Conservation (phyloP, 2,329 filamentous ascomycete species). For the Xylariaceae sp. region DNA sequence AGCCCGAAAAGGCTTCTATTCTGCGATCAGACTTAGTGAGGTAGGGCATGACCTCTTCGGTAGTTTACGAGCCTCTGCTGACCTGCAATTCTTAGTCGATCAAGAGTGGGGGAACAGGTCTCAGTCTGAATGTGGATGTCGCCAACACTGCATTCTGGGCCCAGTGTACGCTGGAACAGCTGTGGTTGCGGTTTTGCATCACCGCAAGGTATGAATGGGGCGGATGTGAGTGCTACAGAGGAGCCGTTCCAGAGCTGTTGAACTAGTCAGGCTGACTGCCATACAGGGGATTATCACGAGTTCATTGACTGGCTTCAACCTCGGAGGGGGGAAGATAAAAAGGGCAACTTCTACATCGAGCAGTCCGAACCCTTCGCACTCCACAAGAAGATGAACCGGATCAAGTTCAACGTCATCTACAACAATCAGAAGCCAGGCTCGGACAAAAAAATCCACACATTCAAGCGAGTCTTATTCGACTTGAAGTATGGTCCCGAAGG, state of each 20-base stretch:
- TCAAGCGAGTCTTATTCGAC: conserved; percentile 44
- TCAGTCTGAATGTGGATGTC: conserved; percentile 84
- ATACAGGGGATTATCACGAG: too few species aligned
- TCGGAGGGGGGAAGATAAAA: too few species aligned
- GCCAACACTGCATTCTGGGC: conserved; percentile 87
- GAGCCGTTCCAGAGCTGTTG: too few species aligned
- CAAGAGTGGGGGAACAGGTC: conserved; percentile 42
- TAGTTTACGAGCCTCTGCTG: too few species aligned
- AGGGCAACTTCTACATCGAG: too few species aligned
- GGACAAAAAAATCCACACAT: conserved; percentile 46
- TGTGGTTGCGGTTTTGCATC: too few species aligned
- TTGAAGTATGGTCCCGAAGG: conserved; percentile 36
- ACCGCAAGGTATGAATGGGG: too few species aligned
- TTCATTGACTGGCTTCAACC: too few species aligned
- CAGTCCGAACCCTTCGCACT: conserved; percentile 46
- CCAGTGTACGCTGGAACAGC: too few species aligned
- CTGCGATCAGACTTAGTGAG: conserved; percentile 71
- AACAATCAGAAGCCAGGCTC: conserved; percentile 36
- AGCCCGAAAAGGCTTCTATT: conserved; percentile 83
- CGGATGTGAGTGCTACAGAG: too few species aligned
- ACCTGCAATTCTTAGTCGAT: conserved; percentile 28
- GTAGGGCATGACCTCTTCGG: conserved; percentile 24
- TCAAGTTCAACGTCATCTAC: conserved; percentile 51
- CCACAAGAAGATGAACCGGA: conserved; percentile 44
- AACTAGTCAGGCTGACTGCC: too few species aligned